Base-by-base conservation (phyloP, 2,329 filamentous ascomycete species). In the Aspergillus tamarii region DNA sequence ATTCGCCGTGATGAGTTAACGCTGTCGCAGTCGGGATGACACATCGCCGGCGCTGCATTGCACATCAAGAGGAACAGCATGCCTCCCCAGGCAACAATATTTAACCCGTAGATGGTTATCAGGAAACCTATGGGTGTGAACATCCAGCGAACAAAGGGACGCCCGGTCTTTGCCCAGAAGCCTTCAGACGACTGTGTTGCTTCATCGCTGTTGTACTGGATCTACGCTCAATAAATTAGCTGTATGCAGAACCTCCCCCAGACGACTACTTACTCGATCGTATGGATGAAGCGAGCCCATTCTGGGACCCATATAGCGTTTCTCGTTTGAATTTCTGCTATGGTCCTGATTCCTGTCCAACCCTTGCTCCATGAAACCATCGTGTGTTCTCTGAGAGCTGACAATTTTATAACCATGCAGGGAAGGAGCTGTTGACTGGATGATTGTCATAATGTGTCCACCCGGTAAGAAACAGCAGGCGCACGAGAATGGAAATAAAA, bases 31-130 rank as follows among this genome's bases (percentile, higher is more conserved):
- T 81, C 81, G 0, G 85, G 89, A 69, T 84, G 80, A 77, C 80
- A 81, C 80, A 82, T 82, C 50, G 77, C 78, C 1, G 74, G 80
- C 75, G 81, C 92, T 28, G 84, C 92, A 71, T 93, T 92, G 81
- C 89, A 91, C 30, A 96, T 87, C 2, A 97, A 83, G 21, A 96
- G 82, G 78, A 96, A 96, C 39, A 96, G 84, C 93, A 96, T 96
- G 63, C 91, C 92, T 58, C 93, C 93, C 93, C 93, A 96, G 0
- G 91, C 93, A 11, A 96, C 87, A 23, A 96, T 86, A 67, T 94
- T 94, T 62, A 95, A 84, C 14, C 90, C 88, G 77, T 96, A 96
- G 7, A 96, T 76, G 2, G 89, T 91, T 46, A 94, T 86, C 60
- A 92, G 81, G 74, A 95, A 93, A 3, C 93, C 92, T 60, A 91